Conservation (phyloP, 129 eudicot genomes). For the Gnaphalium uliginosum region DNA sequence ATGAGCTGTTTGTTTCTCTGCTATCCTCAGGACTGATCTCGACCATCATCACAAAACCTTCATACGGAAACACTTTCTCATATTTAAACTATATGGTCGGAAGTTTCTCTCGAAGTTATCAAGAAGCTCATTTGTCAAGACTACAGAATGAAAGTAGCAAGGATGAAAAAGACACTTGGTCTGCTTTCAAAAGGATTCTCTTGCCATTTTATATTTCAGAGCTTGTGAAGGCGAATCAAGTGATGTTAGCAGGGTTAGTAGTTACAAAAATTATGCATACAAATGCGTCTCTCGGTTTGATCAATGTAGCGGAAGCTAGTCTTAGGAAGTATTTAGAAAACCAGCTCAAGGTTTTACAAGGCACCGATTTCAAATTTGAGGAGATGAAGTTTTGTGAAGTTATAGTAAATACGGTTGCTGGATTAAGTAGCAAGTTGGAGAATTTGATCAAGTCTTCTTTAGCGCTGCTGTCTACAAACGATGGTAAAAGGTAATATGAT, state of each 20-base stretch:
- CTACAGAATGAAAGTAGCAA: slow-evolving; percentile 11
- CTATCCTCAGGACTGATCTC: slow-evolving; percentile 67
- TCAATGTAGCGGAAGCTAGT: slow-evolving; percentile 77
- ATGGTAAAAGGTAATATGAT: slow-evolving; percentile 24
- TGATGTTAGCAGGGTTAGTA: slow-evolving; percentile 78
- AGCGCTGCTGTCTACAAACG: slow-evolving; percentile 37
- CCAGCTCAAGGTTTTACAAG: slow-evolving; percentile 42
- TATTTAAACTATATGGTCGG: slow-evolving; percentile 75
- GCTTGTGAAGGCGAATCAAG: slow-evolving; percentile 80
- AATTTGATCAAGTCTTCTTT: slow-evolving; percentile 54
- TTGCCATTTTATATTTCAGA: slow-evolving; percentile 76
- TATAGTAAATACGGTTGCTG: slow-evolving; percentile 45
- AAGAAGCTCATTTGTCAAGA: slow-evolving; percentile 47
- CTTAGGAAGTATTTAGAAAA: slow-evolving; percentile 59
- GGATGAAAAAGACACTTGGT: slow-evolving; percentile 28
- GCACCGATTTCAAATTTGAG: slow-evolving; percentile 12
- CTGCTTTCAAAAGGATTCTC: slow-evolving; percentile 44
- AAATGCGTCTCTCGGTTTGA: slow-evolving; percentile 62
- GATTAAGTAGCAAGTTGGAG: slow-evolving; percentile 48
- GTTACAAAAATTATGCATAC: slow-evolving; percentile 76
- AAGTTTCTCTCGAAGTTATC: slow-evolving; percentile 54
- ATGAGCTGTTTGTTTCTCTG: slow-evolving; percentile 51
- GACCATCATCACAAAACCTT: slow-evolving; percentile 49
- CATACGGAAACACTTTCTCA: slow-evolving; percentile 61
- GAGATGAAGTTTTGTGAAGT: slow-evolving; percentile 33